Conservation (phyloP, 192 early-diverging fungal species). For the Entomortierella parvispora region DNA sequence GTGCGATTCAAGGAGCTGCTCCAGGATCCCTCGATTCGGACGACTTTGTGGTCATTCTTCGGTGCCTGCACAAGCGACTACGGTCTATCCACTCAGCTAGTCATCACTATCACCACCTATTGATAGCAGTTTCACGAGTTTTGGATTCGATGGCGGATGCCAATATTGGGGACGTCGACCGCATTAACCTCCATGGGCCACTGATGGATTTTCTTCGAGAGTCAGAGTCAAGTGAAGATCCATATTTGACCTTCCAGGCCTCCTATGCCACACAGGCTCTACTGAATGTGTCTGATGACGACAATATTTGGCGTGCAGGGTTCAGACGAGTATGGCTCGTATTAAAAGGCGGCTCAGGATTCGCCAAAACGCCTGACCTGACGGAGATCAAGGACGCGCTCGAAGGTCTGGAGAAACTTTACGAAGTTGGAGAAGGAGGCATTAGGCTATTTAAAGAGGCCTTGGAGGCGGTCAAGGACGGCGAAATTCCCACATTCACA, state of each 20-base stretch:
- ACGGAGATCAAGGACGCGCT: not conserved
- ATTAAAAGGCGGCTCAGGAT: slow-evolving; percentile 2
- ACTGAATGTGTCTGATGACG: slow-evolving; percentile 5
- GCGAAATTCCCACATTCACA: not conserved
- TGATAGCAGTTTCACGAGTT: not conserved
- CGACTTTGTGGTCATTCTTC: not conserved
- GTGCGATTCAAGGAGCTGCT: not conserved
- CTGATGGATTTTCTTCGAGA: not conserved
- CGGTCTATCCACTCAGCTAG: not conserved
- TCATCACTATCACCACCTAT: not conserved
- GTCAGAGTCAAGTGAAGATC: slow-evolving; percentile 1
- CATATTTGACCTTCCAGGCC: slow-evolving; percentile 2
- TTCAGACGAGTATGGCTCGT: slow-evolving; percentile 2
- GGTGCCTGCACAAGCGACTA: not conserved
- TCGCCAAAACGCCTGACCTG: not conserved
- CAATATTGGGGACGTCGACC: slow-evolving; percentile 1
- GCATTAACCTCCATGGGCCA: slow-evolving; percentile 9
- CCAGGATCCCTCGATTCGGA: not conserved
- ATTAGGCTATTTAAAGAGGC: not conserved
- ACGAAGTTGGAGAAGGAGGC: slow-evolving; percentile 2
- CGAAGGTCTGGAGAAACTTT: slow-evolving; percentile 2
- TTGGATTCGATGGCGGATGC: slow-evolving; percentile 11
- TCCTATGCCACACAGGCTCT: slow-evolving; percentile 4
- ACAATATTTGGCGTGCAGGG: slow-evolving; percentile 4
- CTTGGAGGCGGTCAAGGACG: not conserved